Conservation (phyloP, 768 basidiomycete species). For the Lactarius deliciosus region DNA sequence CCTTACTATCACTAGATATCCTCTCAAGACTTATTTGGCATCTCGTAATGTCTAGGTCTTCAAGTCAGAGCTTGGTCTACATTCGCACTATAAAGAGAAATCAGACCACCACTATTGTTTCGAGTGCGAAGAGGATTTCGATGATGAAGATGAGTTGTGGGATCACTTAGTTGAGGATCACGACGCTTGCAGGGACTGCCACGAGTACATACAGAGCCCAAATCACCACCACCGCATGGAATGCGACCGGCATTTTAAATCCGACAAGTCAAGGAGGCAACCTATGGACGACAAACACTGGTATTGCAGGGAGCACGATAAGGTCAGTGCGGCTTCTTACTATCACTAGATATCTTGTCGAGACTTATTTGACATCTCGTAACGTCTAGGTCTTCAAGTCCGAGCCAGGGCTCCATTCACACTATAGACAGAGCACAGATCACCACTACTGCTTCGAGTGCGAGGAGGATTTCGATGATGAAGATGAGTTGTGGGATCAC, state of each 20-base stretch:
- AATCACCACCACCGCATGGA: slow-evolving; percentile 9
- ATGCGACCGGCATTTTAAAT: background rate
- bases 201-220: background rate
- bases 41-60: slow-evolving; percentile 37
- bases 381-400: slow-evolving; percentile 39
- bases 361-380: background rate
- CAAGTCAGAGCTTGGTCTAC: slow-evolving; percentile 39
- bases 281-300: slow-evolving; percentile 7
- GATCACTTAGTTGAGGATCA: slow-evolving; percentile 14
- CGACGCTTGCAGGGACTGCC: slow-evolving; percentile 2
- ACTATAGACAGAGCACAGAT: slow-evolving; percentile 37
- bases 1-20: slow-evolving; percentile 8
- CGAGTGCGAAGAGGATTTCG: background rate
- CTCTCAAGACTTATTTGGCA: background rate
- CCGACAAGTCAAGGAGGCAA: background rate
- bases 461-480: background rate
- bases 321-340: slow-evolving; percentile 12
- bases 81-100: slow-evolving; percentile 47
- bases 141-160: slow-evolving; percentile 8
- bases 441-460: background rate
- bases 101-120: background rate
- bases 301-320: slow-evolving; percentile 2
- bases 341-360: slow-evolving; percentile 3
- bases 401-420: slow-evolving; percentile 45
- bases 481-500: slow-evolving; percentile 14